Percentiles rank a stretch among this genome's conserved stretches.
Conservation (phyloP, 164 flowering plant genomes). For the Stephania cephalantha region DNA sequence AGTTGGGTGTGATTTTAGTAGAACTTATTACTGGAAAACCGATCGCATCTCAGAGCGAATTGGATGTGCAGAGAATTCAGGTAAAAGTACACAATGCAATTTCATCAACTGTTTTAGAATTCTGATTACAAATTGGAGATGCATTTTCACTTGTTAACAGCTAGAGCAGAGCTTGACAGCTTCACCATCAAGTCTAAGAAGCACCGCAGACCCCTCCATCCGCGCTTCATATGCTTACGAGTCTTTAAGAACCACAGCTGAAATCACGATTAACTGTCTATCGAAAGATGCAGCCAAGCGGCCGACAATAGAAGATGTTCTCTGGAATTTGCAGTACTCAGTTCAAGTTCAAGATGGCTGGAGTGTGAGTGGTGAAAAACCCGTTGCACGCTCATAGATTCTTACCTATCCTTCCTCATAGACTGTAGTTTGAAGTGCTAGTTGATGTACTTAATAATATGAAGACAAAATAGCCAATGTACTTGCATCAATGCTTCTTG, state of each 20-base stretch:
- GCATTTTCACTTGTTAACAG: conserved; percentile 28
- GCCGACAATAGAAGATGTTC: conserved; percentile 82
- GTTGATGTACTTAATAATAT: not conserved
- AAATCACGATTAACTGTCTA: conserved; percentile 60
- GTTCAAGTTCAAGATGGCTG: conserved; percentile 86
- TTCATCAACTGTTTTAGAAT: not conserved
- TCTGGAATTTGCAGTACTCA: conserved; percentile 90
- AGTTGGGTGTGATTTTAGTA: conserved; percentile 55
- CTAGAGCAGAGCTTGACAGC: conserved; percentile 50
- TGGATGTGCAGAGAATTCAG: conserved; percentile 42
- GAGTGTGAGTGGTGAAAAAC: conserved; percentile 55
- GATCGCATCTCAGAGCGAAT: conserved; percentile 35
- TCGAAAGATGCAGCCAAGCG: conserved; percentile 41
- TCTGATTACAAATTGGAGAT: not conserved
- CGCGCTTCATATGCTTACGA: conserved; percentile 58
- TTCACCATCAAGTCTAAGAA: conserved; percentile 35
- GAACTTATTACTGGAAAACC: conserved; percentile 58
- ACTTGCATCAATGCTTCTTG: too few species aligned
- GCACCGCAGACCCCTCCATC: conserved; percentile 43
- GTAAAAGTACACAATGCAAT: conserved; percentile 23
- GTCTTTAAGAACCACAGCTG: conserved; percentile 55
- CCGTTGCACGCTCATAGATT: not conserved
- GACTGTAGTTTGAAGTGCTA: not conserved
- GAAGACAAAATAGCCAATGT: too few species aligned
- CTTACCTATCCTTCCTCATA: not conserved